A percentile compares a stretch with the other conserved stretches of the same genome.
Evolutionary conservation across 2,329 filamentous ascomycete genomes (phyloP).

Genomic region (Penicillium polonicum): DNA sequence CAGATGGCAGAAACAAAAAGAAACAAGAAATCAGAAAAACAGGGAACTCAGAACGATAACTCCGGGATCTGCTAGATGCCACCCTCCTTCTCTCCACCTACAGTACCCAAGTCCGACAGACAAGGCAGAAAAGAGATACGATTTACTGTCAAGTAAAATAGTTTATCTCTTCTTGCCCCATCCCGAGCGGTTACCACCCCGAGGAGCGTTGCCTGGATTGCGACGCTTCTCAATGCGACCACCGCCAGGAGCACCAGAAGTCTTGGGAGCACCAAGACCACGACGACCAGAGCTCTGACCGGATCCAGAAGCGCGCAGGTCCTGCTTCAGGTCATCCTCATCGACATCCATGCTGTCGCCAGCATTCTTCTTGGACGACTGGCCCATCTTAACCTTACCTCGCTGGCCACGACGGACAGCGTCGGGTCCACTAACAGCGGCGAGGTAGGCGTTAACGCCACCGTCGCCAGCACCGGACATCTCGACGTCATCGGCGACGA

Average conservation of each 20-base stretch:
- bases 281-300: conserved; percentile 19
- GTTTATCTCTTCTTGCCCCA: conserved; percentile 14
- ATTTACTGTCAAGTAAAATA: neutral
- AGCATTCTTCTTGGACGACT: conserved; percentile 39
- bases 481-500: conserved; percentile 35
- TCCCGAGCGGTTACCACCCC: conserved; percentile 7
- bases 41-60: conserved; percentile 1
- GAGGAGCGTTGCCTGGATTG: conserved; percentile 19
- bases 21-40: neutral
- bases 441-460: conserved; percentile 60
- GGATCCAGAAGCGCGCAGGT: conserved; percentile 19
- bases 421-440: conserved; percentile 60
- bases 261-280: conserved; percentile 29
- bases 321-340: conserved; percentile 31
- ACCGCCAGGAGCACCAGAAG: conserved; percentile 23
- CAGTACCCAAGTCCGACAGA: neutral
- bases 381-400: conserved; percentile 60
- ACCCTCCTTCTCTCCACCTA: neutral
- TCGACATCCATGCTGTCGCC: conserved; percentile 48
- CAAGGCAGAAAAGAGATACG: neutral
- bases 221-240: conserved; percentile 30
- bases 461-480: conserved; percentile 32
- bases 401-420: conserved; percentile 58
- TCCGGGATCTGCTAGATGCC: conserved; percentile 13
- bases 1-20: conserved; percentile 9